These are phyloP conservation scores for Xylaria sp. DNA, from an alignment of 2,329 filamentous ascomycete genomes.

Conservation along the genomic window DNA sequence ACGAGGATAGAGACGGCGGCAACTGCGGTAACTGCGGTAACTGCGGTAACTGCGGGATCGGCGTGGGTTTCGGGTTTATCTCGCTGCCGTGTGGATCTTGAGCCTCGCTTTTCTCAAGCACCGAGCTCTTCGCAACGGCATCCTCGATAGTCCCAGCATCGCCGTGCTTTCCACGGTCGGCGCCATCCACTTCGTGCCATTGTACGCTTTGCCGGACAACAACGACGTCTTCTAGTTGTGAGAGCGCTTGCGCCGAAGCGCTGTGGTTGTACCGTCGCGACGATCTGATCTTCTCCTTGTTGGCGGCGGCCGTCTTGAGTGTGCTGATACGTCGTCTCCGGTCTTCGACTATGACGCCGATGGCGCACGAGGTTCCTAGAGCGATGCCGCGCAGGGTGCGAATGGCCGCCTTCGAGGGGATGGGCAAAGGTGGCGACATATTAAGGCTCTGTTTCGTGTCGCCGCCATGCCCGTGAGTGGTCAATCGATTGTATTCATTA, in stretches of 20 bases:
- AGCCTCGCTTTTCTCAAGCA: background rate
- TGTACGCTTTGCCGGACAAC: slow-evolving; percentile 14
- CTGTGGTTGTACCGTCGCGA: slow-evolving; percentile 30
- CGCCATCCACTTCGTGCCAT: slow-evolving; percentile 17
- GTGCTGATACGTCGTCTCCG: slow-evolving; percentile 50
- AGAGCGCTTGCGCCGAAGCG: slow-evolving; percentile 12
- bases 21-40: background rate
- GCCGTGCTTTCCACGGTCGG: background rate
- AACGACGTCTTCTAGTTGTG: slow-evolving; percentile 19
- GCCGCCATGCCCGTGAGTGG: slow-evolving; percentile 5
- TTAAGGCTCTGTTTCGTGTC: slow-evolving; percentile 5
- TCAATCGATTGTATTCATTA: slow-evolving; percentile 5
- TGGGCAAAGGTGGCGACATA: slow-evolving; percentile 45
- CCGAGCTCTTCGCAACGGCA: background rate
- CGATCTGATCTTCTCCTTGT: slow-evolving; percentile 47
- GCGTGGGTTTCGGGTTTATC: background rate
- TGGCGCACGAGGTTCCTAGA: slow-evolving; percentile 53
- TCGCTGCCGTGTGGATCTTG: background rate
- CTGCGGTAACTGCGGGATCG: background rate
- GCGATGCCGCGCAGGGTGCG: slow-evolving; percentile 51
- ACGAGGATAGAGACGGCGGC: background rate
- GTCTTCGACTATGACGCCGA: slow-evolving; percentile 52
- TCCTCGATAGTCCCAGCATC: background rate
- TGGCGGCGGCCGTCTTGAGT: slow-evolving; percentile 45
- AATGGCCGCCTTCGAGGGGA: slow-evolving; percentile 51